phyloP scores from a whole-genome alignment of 2,329 filamentous ascomycete species.

The Dryadomyces sulphureus region DNA sequence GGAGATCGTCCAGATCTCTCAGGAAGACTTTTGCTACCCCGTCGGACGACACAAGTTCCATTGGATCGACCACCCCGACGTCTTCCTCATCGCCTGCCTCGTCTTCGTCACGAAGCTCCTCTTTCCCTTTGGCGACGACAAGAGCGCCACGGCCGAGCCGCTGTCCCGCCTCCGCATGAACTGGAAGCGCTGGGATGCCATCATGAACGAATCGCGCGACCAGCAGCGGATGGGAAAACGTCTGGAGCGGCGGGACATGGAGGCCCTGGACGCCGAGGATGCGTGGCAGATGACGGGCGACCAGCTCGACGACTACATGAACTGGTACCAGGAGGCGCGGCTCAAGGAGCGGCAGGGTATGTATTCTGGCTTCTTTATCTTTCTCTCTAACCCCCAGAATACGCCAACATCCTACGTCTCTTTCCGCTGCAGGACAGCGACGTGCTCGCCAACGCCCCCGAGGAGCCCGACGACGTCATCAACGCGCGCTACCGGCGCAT shows the following conservation, averaged over 20 bases:
- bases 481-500: constrained; percentile 7
- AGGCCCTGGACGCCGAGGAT: constrained; percentile 14
- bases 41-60: constrained; percentile 27
- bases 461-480: constrained; percentile 9
- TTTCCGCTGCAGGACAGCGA: constrained; percentile 17
- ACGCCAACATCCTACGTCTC: constrained; percentile 17
- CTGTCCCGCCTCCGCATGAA: constrained; percentile 42
- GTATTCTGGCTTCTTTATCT: neutral
- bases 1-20: constrained; percentile 34
- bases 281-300: constrained; percentile 33
- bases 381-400: neutral
- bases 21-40: constrained; percentile 43
- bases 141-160: constrained; percentile 26
- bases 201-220: constrained; percentile 10
- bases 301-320: constrained; percentile 60
- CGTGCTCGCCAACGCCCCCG: neutral
- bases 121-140: constrained; percentile 53
- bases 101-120: constrained; percentile 66
- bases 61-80: constrained; percentile 54
- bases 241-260: constrained; percentile 14
- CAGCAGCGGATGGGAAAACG: neutral
- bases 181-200: constrained; percentile 55
- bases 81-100: constrained; percentile 54
- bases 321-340: constrained; percentile 61
- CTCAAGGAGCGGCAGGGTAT: constrained; percentile 9